These are phyloP conservation scores for Pseudogymnoascus sp. DNA, from an alignment of 2,329 filamentous ascomycete genomes.

Conservation along the genomic window DNA sequence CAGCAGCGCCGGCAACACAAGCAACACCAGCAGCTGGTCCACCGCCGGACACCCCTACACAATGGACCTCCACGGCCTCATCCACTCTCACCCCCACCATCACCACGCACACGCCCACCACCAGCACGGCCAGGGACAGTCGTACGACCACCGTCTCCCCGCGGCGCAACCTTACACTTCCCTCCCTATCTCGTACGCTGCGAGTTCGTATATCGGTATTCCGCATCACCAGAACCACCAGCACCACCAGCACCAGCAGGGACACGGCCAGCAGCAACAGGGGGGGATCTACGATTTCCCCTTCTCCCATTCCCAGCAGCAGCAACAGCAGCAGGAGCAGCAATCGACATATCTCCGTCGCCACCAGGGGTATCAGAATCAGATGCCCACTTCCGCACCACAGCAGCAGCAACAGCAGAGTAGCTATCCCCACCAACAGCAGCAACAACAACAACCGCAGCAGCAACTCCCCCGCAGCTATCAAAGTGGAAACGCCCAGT, in stretches of 20 bases:
- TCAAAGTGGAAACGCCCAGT: not conserved
- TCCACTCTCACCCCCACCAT: slow-evolving; percentile 23
- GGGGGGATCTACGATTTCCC: slow-evolving; percentile 16
- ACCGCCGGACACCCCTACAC: slow-evolving; percentile 29
- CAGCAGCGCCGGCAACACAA: slow-evolving; percentile 19
- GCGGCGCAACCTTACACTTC: slow-evolving; percentile 17
- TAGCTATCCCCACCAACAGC: not conserved
- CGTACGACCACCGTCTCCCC: slow-evolving; percentile 20
- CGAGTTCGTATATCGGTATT: slow-evolving; percentile 26
- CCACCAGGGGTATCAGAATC: not conserved
- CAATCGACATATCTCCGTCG: too few species aligned
- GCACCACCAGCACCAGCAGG: slow-evolving; percentile 24
- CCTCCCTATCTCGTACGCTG: slow-evolving; percentile 29
- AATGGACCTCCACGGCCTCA: slow-evolving; percentile 24
- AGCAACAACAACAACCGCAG: slow-evolving; percentile 3
- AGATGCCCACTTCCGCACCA: not conserved
- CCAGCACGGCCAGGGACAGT: slow-evolving; percentile 24
- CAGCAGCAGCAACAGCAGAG: not conserved
- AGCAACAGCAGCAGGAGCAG: too few species aligned
- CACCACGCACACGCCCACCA: slow-evolving; percentile 21
- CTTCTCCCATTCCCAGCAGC: slow-evolving; percentile 8
- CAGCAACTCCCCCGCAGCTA: not conserved
- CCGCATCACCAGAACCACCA: too few species aligned
- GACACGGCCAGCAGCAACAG: slow-evolving; percentile 24
- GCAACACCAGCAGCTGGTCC: slow-evolving; percentile 28